Base-by-base conservation (phyloP, 352 stramenopile genomes). In the Phytophthora europaea region DNA sequence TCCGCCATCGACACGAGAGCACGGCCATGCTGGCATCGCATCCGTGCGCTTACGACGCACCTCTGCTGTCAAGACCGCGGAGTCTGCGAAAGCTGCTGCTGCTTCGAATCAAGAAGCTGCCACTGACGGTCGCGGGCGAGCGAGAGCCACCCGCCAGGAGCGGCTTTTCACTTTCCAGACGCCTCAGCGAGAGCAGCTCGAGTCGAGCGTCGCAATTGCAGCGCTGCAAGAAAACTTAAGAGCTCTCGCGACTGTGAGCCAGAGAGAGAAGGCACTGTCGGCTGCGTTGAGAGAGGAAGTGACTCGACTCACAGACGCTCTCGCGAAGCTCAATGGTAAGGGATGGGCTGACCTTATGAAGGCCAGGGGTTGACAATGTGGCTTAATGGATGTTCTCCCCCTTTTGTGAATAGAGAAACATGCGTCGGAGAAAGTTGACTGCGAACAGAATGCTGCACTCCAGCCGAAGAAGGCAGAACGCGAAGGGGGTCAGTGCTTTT, bases 211-310 rank as follows among this genome's bases (percentile, higher is more conserved):
- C 0, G 59, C 76, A 2, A 72, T 88, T 20, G 23, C 70, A 3
- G 56, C 78, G 16, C 47, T 93, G 26, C 84, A 89, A 38, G 78
- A 88, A 15, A 94, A 91, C 45, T 33, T 88, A 7, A 61, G 69
- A 23, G 68, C 79, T 1, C 73, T 94, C 4, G 81, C 80, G 6
- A 45, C 61, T 4, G 55, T 81, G 2, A 91, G 88, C 36, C 72
- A 85, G 47, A 78, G 79, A 7, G 86, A 92, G 48, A 90, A 89
- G 34, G 67, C 67, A 0, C 61, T 82, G 9, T 82, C 76, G n/a
- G 69, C 78, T 10, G 71, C 79, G 20, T 47, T 93, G 10, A 80
- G 65, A 23, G 70, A 67, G 18, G 74, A 91, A 22, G 61, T 91
- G 15, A 60, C 65, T 20, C 65, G 74, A 63, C 61, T 93, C 3